Percentiles rank a stretch among this genome's conserved stretches.
phyloP scores from a whole-genome alignment of 2,329 filamentous ascomycete genomes.

The Diplodia mutila region DNA sequence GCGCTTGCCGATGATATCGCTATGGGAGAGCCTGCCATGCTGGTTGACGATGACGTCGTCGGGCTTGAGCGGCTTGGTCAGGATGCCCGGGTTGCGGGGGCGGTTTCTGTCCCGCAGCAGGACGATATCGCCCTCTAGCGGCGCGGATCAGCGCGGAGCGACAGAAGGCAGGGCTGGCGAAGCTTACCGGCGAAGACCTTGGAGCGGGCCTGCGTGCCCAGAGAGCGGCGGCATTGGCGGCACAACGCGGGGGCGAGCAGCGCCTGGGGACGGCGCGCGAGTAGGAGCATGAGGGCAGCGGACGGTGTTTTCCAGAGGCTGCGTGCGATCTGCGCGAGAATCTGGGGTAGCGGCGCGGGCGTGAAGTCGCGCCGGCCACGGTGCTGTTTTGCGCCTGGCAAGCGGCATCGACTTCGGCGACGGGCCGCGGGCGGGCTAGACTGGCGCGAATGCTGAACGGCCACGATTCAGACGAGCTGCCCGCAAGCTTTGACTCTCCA shows the following conservation, averaged over 20 bases:
- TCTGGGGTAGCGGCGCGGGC: conserved; percentile 20
- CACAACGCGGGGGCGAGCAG: not conserved
- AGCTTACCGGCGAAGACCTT: conserved; percentile 26
- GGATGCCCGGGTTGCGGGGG: conserved; percentile 34
- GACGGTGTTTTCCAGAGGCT: conserved; percentile 3
- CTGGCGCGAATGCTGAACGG: conserved; percentile 20
- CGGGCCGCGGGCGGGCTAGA: too few species aligned
- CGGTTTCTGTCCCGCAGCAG: conserved; percentile 48
- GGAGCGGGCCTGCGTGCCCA: conserved; percentile 15
- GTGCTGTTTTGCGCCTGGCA: not conserved
- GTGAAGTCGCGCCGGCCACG: not conserved
- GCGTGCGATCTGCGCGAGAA: conserved; percentile 12
- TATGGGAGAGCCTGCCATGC: conserved; percentile 54
- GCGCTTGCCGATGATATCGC: conserved; percentile 66
- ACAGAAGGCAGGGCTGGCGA: conserved; percentile 26
- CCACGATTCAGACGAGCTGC: conserved; percentile 20
- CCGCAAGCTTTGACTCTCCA: conserved; percentile 20
- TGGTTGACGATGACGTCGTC: conserved; percentile 46
- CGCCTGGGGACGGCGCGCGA: not conserved
- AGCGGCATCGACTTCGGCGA: conserved; percentile 1
- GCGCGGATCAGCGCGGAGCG: conserved; percentile 23
- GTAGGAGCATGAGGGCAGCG: not conserved
- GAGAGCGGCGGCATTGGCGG: conserved; percentile 22
- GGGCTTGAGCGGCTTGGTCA: conserved; percentile 45
- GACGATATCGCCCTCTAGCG: conserved; percentile 45